These are phyloP conservation scores for Cryoendolithus antarcticus DNA, from an alignment of 2,329 filamentous ascomycete species.

Conservation along the genomic window DNA sequence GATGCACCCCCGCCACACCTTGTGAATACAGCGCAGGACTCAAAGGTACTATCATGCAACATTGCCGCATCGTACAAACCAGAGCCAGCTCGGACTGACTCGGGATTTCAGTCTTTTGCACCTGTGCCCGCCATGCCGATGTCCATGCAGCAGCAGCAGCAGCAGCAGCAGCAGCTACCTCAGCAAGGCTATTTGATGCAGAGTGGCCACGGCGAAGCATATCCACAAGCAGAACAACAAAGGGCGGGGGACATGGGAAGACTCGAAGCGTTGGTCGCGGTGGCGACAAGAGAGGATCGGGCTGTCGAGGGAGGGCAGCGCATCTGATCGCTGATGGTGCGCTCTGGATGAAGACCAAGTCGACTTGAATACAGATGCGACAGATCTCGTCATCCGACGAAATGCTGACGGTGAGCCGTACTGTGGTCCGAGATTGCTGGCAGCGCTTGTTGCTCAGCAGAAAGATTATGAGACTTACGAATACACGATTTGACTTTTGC, in stretches of 20 bases:
- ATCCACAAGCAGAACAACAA: too few species aligned
- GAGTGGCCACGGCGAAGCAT: conserved; percentile 15
- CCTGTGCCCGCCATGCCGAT: conserved; percentile 5
- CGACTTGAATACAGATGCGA: too few species aligned
- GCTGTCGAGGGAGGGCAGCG: conserved; percentile 11
- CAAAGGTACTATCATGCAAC: conserved; percentile 19
- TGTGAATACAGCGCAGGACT: conserved; percentile 5
- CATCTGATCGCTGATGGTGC: too few species aligned
- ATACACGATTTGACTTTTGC: too few species aligned
- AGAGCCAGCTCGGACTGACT: conserved; percentile 20
- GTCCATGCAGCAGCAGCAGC: conserved; percentile 13
- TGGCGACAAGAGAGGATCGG: conserved; percentile 46
- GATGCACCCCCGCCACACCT: conserved; percentile 10
- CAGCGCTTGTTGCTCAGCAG: too few species aligned
- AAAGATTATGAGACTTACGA: too few species aligned
- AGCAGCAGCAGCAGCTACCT: not conserved
- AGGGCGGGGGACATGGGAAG: conserved; percentile 39
- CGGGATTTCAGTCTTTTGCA: conserved; percentile 20
- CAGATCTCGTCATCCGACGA: too few species aligned
- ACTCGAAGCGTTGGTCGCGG: conserved; percentile 52
- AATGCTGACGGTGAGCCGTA: too few species aligned
- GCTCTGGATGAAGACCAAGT: too few species aligned
- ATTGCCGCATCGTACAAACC: conserved; percentile 16
- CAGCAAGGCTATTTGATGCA: conserved; percentile 18
- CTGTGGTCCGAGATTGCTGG: too few species aligned